Evolutionary conservation across 2,329 filamentous ascomycete genomes (phyloP).

Genomic region (Kalmusia sp.): DNA sequence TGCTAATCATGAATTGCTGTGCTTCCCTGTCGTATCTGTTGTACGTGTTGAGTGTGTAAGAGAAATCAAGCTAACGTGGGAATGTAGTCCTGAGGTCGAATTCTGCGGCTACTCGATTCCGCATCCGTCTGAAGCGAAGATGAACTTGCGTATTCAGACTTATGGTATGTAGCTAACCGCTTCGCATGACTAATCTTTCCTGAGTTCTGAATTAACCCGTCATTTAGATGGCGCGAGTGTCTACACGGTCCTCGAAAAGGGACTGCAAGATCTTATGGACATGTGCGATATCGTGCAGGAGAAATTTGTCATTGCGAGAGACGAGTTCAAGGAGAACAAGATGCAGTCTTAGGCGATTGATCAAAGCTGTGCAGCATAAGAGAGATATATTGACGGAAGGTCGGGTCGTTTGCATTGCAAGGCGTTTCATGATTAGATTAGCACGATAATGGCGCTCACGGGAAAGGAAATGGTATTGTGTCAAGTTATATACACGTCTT

Average conservation of each 20-base stretch:
- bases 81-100: slow-evolving; percentile 83
- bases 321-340: slow-evolving; percentile 61
- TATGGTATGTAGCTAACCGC: slow-evolving; percentile 74
- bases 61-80: slow-evolving; percentile 6
- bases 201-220: too few species aligned
- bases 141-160: slow-evolving; percentile 97
- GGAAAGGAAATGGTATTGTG: slow-evolving; percentile 46
- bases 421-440: slow-evolving; percentile 36
- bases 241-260: slow-evolving; percentile 87
- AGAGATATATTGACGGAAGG: too few species aligned
- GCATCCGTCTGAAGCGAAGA: slow-evolving; percentile 92
- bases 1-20: too few species aligned
- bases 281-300: slow-evolving; percentile 94
- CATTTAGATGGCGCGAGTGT: slow-evolving; percentile 76
- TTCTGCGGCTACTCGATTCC: slow-evolving; percentile 99
- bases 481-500: slow-evolving; percentile 42
- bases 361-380: too few species aligned
- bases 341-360: slow-evolving; percentile 42
- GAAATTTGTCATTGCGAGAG: slow-evolving; percentile 76
- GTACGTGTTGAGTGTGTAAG: too few species aligned
- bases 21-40: too few species aligned
- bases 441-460: slow-evolving; percentile 29
- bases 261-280: slow-evolving; percentile 84
- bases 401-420: slow-evolving; percentile 29
- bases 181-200: too few species aligned